Base-by-base conservation (phyloP, 2,329 filamentous ascomycete species). In the Emmonsiellopsis sp. region DNA sequence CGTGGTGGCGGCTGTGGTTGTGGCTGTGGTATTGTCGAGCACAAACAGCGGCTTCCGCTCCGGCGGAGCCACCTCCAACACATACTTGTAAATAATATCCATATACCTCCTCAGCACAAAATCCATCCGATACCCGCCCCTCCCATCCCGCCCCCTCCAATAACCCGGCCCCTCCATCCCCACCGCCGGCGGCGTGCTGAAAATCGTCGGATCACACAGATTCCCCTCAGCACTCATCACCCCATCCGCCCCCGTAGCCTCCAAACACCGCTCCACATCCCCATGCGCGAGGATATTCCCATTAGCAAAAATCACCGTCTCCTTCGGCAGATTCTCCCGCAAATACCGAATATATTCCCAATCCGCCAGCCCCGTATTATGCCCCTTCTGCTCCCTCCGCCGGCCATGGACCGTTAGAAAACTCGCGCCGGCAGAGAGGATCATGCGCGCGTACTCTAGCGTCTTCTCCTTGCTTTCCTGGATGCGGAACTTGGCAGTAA, bases 151-250 rank as follows among this genome's bases (percentile, higher is more conserved):
- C 0, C 87, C 89, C 35, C 86, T 78, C 91, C 92, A 97, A 70
- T 93, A 97, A 26, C n/a, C 51, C 26, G 34, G 3, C 10, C 82
- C 83, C 67, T 88, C 83, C 8, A 5, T 11, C 32, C 15, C 86
- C 0, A 74, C 63, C 0, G 79, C 67, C 0, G 89, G 89, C 13
- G 83, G 77, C 34, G 76, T 72, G 11, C 85, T 83, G 65, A 98
- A 98, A 43, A 98, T 86, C 2, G 83, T 84, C 0, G 93, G 93
- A 65, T 98, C 89, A 64, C 89, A 92, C 0, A 98, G 78, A 66
- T 96, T 95, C 0, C 90, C 93, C 71, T 98, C 93, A 5, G 93
- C 93, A 60, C 86, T 92, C 93, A 98, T 97, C 50, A 98, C 83
- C 15, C 81, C 93, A 68, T 98, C 93, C 1, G 85, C 92, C 1